A percentile compares a stretch with the other conserved stretches of the same genome.
These are phyloP conservation scores for Metarhizium anisopliae DNA, from an alignment of 2,329 filamentous ascomycete species.

Conservation along the genomic window DNA sequence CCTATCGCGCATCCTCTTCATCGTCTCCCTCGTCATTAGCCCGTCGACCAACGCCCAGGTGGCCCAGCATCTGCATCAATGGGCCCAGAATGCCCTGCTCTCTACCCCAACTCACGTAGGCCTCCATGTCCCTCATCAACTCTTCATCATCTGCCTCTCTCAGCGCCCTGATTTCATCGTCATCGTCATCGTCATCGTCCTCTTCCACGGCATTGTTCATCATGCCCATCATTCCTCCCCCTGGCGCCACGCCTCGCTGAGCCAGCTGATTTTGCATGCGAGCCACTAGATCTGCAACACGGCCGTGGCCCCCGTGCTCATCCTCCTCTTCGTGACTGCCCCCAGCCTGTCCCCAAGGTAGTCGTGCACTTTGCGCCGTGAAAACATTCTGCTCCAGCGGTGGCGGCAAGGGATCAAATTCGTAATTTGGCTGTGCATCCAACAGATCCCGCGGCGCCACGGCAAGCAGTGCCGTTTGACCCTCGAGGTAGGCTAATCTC, in stretches of 20 bases:
- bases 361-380: constrained; percentile 29
- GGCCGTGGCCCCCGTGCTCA: background rate
- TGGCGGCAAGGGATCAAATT: constrained; percentile 78
- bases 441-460: constrained; percentile 60
- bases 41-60: constrained; percentile 3
- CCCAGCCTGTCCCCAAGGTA: constrained; percentile 31
- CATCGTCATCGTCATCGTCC: constrained; percentile 18
- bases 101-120: constrained; percentile 14
- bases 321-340: constrained; percentile 8
- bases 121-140: constrained; percentile 21
- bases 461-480: constrained; percentile 61
- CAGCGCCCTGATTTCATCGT: constrained; percentile 17
- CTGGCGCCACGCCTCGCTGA: constrained; percentile 6
- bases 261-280: constrained; percentile 19
- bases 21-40: constrained; percentile 6
- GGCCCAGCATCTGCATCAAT: constrained; percentile 16
- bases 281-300: constrained; percentile 11
- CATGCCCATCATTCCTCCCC: constrained; percentile 4
- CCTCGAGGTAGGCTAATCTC: constrained; percentile 70
- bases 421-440: constrained; percentile 55
- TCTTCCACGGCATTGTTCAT: constrained; percentile 7
- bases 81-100: constrained; percentile 18
- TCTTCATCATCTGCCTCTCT: constrained; percentile 20
- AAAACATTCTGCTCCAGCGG: constrained; percentile 44
- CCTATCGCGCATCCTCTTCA: constrained; percentile 4